These are phyloP conservation scores for Xerocomellus chrysenteron DNA, from an alignment of 768 basidiomycete species.

Conservation along the genomic window DNA sequence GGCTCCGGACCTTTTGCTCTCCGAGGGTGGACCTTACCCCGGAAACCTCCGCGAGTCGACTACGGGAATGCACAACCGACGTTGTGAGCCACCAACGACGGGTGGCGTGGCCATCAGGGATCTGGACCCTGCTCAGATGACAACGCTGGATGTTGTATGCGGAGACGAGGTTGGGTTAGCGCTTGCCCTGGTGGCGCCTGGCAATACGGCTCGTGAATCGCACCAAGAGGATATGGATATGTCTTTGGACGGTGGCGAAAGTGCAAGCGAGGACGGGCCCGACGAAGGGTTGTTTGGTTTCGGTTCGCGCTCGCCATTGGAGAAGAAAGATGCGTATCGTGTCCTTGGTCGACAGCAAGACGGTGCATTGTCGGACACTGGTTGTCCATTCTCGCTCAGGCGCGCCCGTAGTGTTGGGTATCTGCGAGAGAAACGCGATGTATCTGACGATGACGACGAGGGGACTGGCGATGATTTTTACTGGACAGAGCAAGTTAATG, in stretches of 20 bases:
- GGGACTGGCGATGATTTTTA: neutral
- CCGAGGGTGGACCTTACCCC: no score
- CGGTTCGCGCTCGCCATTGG: neutral
- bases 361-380: neutral
- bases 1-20: neutral
- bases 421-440: neutral
- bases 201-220: neutral
- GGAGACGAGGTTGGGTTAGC: neutral
- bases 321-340: neutral
- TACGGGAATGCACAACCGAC: neutral
- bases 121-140: neutral
- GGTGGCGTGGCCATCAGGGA: neutral
- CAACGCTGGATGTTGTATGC: neutral
- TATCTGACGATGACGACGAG: constrained; percentile 1
- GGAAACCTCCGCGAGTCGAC: neutral
- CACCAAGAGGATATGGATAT: neutral
- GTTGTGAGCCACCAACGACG: neutral
- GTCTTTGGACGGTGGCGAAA: neutral
- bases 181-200: neutral
- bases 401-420: neutral
- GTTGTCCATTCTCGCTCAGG: neutral
- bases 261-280: neutral
- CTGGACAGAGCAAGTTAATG: constrained; percentile 12
- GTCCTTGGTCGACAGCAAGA: neutral
- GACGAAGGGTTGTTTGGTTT: neutral